Evolutionary conservation across 2,329 filamentous ascomycete species (phyloP).

Genomic region (Coniella lustricola): DNA sequence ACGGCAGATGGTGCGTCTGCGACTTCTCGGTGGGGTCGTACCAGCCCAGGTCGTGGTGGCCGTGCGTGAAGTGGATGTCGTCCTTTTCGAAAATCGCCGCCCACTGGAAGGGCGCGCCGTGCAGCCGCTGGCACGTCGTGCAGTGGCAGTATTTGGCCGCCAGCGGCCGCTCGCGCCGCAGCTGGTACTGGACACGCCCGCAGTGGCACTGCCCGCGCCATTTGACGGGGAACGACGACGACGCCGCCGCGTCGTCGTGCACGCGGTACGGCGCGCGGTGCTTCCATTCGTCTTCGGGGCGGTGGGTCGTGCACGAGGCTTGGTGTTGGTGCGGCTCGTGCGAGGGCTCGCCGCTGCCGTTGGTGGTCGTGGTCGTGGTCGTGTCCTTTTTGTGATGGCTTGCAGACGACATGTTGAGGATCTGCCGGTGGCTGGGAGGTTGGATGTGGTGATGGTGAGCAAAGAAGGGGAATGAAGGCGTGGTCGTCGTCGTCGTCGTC

Average conservation of each 20-base stretch:
- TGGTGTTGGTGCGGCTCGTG: slow-evolving; percentile 22
- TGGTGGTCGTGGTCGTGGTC: not conserved
- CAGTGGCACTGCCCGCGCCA: slow-evolving; percentile 57
- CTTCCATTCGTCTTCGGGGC: slow-evolving; percentile 23
- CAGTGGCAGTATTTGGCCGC: slow-evolving; percentile 80
- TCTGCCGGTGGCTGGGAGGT: not conserved
- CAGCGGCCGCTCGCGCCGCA: slow-evolving; percentile 63
- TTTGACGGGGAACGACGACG: slow-evolving; percentile 24
- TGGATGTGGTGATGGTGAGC: not conserved
- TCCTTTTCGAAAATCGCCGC: slow-evolving; percentile 79
- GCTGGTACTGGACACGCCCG: slow-evolving; percentile 63
- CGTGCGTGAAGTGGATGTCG: slow-evolving; percentile 61
- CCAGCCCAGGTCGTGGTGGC: slow-evolving; percentile 59
- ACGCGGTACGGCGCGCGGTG: slow-evolving; percentile 20
- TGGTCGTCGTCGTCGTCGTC: not conserved
- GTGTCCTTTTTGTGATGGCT: slow-evolving; percentile 2
- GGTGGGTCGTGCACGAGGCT: slow-evolving; percentile 18
- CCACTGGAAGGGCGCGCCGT: slow-evolving; percentile 85
- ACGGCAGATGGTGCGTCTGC: slow-evolving; percentile 63
- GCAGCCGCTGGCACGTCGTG: slow-evolving; percentile 69
- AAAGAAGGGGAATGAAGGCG: no score
- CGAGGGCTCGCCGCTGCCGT: slow-evolving; percentile 1
- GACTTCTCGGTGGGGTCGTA: slow-evolving; percentile 60
- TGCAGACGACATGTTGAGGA: not conserved
- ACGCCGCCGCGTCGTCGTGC: slow-evolving; percentile 17